Evolutionary conservation across 202 grass and related monocot genomes (phyloP).

Genomic region (Bolboschoenoplectus hybrid): DNA sequence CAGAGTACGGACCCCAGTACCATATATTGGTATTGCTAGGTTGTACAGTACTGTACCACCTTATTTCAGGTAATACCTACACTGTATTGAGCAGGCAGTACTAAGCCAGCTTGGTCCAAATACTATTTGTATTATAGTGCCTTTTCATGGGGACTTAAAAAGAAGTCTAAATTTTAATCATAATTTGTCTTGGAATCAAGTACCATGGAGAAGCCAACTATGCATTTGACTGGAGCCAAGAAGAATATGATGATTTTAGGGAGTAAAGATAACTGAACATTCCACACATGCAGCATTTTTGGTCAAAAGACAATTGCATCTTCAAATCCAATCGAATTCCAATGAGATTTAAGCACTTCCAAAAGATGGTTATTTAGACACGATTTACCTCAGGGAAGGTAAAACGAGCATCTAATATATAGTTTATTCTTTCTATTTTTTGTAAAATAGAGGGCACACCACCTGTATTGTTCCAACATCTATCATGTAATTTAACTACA

Average conservation of each 20-base stretch:
- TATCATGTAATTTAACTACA: background rate
- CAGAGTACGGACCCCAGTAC: background rate
- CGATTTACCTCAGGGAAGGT: background rate
- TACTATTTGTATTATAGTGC: background rate
- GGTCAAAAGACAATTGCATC: background rate
- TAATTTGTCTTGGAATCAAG: background rate
- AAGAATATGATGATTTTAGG: background rate
- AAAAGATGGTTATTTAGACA: background rate
- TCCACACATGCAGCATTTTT: background rate
- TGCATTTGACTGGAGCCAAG: background rate
- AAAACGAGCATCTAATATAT: background rate
- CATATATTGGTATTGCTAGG: background rate
- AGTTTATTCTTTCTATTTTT: background rate
- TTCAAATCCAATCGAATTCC: background rate
- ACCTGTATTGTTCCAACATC: background rate
- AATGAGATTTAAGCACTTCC: background rate
- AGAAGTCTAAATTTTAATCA: background rate
- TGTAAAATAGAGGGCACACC: background rate
- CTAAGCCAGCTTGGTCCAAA: background rate
- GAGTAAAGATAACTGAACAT: background rate
- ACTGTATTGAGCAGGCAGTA: background rate
- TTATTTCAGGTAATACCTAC: background rate
- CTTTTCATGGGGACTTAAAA: background rate
- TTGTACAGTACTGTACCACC: background rate
- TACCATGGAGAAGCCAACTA: background rate